A percentile compares a stretch with the other conserved stretches of the same genome.
Evolutionary conservation across 352 stramenopile genomes (phyloP).

Genomic region (Phytophthora nicotianae): DNA sequence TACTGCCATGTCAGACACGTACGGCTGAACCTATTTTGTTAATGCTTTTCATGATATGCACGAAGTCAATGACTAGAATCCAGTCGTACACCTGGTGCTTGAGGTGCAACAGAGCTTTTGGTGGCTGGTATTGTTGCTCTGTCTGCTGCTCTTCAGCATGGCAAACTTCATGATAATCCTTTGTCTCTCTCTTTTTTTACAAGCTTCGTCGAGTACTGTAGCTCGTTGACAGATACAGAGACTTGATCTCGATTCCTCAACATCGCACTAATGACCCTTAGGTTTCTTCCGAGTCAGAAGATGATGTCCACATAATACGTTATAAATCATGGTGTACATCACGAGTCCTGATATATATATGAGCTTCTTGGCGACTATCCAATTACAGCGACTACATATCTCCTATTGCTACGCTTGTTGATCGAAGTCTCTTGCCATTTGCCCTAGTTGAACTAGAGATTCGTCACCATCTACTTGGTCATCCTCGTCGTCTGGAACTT

Average conservation of each 20-base stretch:
- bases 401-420: not conserved
- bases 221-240: no score
- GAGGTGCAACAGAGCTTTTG: not conserved
- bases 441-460: not conserved
- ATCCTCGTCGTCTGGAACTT: conserved; percentile 2
- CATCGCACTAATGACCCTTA: no score
- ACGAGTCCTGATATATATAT: no score
- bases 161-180: no score
- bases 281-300: no score
- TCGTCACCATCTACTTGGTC: not conserved
- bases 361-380: not conserved
- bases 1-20: not conserved
- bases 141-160: no score
- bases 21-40: not conserved
- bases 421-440: not conserved
- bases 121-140: conserved; percentile 2
- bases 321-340: no score
- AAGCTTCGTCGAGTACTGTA: no score
- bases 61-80: conserved; percentile 18
- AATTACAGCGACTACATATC: not conserved
- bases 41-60: not conserved
- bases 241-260: no score
- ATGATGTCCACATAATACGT: no score
- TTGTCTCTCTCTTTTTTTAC: no score
- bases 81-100: not conserved